Evolutionary conservation across 208 protist species (phyloP).

Genomic region (Crithidia bombi): DNA sequence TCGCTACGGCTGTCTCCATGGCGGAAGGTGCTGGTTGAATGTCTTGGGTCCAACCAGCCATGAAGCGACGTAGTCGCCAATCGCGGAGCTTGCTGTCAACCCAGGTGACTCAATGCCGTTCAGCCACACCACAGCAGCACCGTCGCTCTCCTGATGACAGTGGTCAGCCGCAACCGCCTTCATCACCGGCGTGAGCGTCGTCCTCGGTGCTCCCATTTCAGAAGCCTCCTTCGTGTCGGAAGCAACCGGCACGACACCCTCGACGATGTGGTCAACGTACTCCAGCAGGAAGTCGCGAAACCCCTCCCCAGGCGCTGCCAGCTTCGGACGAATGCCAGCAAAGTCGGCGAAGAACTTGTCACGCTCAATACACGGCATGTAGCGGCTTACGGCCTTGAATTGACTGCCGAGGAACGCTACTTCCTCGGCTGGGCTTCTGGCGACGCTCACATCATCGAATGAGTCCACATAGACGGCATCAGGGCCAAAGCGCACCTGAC

Average conservation of each 20-base stretch:
- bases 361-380: conserved; percentile 38
- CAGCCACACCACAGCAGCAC: conserved; percentile 29
- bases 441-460: conserved; percentile 27
- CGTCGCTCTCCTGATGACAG: neutral
- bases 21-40: conserved; percentile 12
- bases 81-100: conserved; percentile 43
- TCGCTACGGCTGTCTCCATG: conserved; percentile 25
- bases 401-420: conserved; percentile 39
- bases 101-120: conserved; percentile 55
- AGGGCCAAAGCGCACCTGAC: conserved; percentile 46
- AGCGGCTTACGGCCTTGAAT: conserved; percentile 34
- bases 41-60: conserved; percentile 17
- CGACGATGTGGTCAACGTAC: conserved; percentile 17
- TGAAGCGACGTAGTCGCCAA: conserved; percentile 42
- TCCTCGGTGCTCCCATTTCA: neutral
- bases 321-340: conserved; percentile 46
- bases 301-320: conserved; percentile 31
- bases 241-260: neutral
- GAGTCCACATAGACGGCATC: conserved; percentile 37
- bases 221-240: neutral
- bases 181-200: conserved; percentile 5
- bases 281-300: conserved; percentile 56
- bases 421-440: conserved; percentile 13
- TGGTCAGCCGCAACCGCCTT: neutral
- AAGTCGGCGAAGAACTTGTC: conserved; percentile 35